These are phyloP conservation scores for Discostella stelligera DNA, from an alignment of 352 stramenopile genomes.

Conservation along the genomic window DNA sequence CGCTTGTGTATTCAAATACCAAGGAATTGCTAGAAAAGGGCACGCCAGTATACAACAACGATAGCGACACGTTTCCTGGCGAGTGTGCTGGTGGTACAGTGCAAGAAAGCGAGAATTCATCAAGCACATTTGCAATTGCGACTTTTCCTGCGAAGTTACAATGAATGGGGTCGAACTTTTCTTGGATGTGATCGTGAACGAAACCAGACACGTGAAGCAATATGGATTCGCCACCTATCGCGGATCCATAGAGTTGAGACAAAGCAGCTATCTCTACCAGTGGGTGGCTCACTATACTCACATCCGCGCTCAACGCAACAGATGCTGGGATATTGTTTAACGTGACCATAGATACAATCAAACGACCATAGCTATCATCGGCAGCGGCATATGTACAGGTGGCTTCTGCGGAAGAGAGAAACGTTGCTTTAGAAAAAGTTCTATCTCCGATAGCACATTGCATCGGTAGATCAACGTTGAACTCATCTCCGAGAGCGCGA, in stretches of 20 bases:
- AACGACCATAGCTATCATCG: neutral
- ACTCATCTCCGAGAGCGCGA: slow-evolving; percentile 14
- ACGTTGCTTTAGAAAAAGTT: slow-evolving; percentile 3
- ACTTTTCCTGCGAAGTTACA: slow-evolving; percentile 24
- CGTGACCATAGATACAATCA: slow-evolving; percentile 22
- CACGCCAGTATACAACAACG: slow-evolving; percentile 4
- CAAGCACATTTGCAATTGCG: slow-evolving; percentile 2
- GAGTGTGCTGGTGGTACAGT: neutral
- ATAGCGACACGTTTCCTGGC: slow-evolving; percentile 12
- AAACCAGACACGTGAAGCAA: slow-evolving; percentile 22
- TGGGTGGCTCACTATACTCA: slow-evolving; percentile 20
- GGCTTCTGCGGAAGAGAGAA: slow-evolving; percentile 28
- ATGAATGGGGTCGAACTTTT: slow-evolving; percentile 4
- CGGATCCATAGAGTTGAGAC: slow-evolving; percentile 16
- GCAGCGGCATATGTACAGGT: slow-evolving; percentile 13
- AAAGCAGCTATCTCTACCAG: slow-evolving; percentile 13
- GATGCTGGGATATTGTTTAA: slow-evolving; percentile 19
- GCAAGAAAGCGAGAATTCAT: slow-evolving; percentile 4
- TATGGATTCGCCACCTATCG: slow-evolving; percentile 10
- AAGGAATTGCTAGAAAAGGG: slow-evolving; percentile 24
- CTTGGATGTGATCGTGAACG: neutral
- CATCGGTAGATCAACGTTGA: slow-evolving; percentile 25
- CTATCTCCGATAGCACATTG: slow-evolving; percentile 11
- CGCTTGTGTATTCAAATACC: slow-evolving; percentile 27
- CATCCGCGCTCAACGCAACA: slow-evolving; percentile 1